Evolutionary conservation across 495 filamentous ascomycete genomes (phyloP).

Genomic region (Neurospora sp.): DNA sequence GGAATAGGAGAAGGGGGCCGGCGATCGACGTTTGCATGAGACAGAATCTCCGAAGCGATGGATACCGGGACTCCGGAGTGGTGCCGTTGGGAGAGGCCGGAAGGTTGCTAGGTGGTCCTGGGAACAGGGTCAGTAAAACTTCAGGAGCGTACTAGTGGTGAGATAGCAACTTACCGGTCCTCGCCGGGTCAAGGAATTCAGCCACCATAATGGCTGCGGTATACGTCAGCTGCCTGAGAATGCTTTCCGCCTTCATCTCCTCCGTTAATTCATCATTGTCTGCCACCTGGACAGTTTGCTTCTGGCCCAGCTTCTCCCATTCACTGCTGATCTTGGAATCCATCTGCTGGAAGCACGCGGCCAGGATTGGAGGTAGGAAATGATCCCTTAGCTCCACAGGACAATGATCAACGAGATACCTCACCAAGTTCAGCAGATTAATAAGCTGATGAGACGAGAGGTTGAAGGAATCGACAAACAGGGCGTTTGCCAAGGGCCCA

Average conservation of each 20-base stretch:
- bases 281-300: constrained; percentile 42
- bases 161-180: constrained; percentile 33
- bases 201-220: constrained; percentile 85
- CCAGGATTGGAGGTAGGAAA: constrained; percentile 80
- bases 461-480: constrained; percentile 74
- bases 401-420: constrained; percentile 83
- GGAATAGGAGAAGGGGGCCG: constrained; percentile 83
- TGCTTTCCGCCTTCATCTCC: constrained; percentile 98
- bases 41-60: constrained; percentile 66
- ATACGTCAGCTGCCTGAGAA: constrained; percentile 86
- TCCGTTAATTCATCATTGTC: constrained; percentile 60
- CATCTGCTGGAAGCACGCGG: constrained; percentile 73
- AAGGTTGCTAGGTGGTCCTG: background rate
- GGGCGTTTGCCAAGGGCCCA: constrained; percentile 67
- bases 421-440: constrained; percentile 74
- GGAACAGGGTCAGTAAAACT: background rate
- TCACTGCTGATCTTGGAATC: constrained; percentile 77
- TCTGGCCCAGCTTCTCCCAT: constrained; percentile 64
- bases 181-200: constrained; percentile 69
- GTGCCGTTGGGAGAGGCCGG: constrained; percentile 1
- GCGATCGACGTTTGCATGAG: constrained; percentile 68
- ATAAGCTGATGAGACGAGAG: constrained; percentile 91
- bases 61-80: constrained; percentile 19
- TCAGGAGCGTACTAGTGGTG: background rate
- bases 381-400: constrained; percentile 64